Conservation (phyloP, 768 basidiomycete species). For the Mycena haematopus region DNA sequence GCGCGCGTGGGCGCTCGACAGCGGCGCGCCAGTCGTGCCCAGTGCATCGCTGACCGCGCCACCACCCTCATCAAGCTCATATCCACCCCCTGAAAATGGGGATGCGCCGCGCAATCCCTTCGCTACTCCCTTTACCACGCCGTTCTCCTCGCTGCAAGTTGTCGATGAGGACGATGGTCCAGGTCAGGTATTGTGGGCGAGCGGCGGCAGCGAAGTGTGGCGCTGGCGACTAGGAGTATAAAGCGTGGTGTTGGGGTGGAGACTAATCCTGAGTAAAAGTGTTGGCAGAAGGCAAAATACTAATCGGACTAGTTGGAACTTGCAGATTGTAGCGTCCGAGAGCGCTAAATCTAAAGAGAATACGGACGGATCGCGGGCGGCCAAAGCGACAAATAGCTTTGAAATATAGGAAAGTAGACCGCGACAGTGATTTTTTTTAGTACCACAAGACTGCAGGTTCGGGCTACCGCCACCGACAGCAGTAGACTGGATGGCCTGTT, state of each 20-base stretch:
- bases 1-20: slow-evolving; percentile 71
- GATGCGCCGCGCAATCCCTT: neutral
- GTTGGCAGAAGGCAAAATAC: no score
- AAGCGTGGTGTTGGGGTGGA: neutral
- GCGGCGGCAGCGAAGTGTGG: slow-evolving; percentile 7
- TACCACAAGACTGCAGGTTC: no score
- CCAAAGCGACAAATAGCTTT: no score
- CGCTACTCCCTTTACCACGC: neutral
- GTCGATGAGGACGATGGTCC: slow-evolving; percentile 8
- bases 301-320: no score
- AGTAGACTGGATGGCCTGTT: no score
- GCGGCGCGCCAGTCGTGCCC: slow-evolving; percentile 50
- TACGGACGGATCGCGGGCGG: no score
- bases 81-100: neutral
- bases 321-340: no score
- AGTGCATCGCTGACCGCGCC: slow-evolving; percentile 12
- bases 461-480: no score
- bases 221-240: slow-evolving; percentile 11
- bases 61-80: neutral
- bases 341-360: no score
- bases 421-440: no score
- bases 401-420: no score
- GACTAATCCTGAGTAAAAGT: no score
- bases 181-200: slow-evolving; percentile 8
- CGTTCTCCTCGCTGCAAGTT: slow-evolving; percentile 10